Conservation (phyloP, 495 filamentous ascomycete genomes). For the Lophiostoma macrostomum region DNA sequence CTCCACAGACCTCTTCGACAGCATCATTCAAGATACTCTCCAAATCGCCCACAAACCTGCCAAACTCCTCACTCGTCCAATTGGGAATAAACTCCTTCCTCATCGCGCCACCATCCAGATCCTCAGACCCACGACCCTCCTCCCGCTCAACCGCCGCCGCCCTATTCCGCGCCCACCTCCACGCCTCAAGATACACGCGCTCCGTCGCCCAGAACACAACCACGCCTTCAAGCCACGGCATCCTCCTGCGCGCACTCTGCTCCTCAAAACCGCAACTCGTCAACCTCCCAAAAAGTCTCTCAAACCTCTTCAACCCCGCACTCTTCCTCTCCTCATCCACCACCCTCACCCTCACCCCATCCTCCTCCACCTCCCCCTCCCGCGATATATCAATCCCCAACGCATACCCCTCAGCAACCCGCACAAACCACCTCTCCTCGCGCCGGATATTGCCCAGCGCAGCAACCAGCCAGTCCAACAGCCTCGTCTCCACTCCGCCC, state of each 20-base stretch:
- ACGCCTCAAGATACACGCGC: constrained; percentile 21
- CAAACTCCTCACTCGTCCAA: constrained; percentile 24
- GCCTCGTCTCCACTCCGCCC: neutral
- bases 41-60: constrained; percentile 11
- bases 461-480: constrained; percentile 23
- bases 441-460: constrained; percentile 20
- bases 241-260: neutral
- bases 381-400: constrained; percentile 11
- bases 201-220: constrained; percentile 23
- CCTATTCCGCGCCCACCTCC: constrained; percentile 19
- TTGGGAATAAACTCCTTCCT: constrained; percentile 23
- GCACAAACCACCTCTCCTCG: constrained; percentile 16
- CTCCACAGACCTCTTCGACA: neutral
- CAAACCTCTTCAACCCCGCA: constrained; percentile 16
- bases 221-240: constrained; percentile 19
- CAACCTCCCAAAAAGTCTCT: constrained; percentile 7
- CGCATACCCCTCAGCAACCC: constrained; percentile 14
- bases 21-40: constrained; percentile 15
- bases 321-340: constrained; percentile 10
- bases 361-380: neutral
- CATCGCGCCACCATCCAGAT: constrained; percentile 20
- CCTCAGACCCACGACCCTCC: neutral
- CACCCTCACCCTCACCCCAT: constrained; percentile 3
- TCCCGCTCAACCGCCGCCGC: neutral
- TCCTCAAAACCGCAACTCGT: constrained; percentile 7